These are phyloP conservation scores for Fusarium liriodendri DNA, from an alignment of 2,329 filamentous ascomycete species.

Conservation along the genomic window DNA sequence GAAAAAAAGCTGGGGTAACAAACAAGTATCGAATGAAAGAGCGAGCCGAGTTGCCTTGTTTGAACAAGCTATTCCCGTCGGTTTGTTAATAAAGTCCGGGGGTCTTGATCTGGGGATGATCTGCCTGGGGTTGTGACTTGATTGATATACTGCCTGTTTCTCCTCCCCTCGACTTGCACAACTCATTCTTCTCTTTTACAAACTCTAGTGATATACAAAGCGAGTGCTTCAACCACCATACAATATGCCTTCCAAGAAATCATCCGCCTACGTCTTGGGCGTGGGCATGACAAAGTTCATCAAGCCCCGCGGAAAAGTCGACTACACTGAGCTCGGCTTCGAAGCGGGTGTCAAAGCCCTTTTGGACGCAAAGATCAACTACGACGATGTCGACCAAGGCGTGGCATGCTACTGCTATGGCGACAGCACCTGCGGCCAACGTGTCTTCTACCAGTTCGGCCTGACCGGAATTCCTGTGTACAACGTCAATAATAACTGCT, in stretches of 20 bases:
- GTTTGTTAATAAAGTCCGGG: constrained; percentile 6
- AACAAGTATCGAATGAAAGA: not conserved
- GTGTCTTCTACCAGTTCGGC: constrained; percentile 98
- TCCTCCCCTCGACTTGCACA: not conserved
- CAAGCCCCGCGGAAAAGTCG: constrained; percentile 92
- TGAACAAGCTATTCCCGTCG: not conserved
- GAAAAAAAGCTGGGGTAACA: constrained; percentile 27
- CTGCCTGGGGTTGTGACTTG: not conserved
- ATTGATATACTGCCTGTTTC: not conserved
- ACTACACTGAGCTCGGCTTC: constrained; percentile 94
- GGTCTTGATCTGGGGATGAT: not conserved
- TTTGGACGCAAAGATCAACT: constrained; percentile 88
- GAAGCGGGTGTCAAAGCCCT: constrained; percentile 92
- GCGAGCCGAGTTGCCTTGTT: constrained; percentile 10
- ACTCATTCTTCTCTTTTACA: not conserved
- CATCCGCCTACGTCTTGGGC: constrained; percentile 85
- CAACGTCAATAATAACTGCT: constrained; percentile 99
- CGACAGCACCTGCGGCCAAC: constrained; percentile 93
- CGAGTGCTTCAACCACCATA: constrained; percentile 18
- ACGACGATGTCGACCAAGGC: constrained; percentile 95
- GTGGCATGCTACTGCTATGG: constrained; percentile 99
- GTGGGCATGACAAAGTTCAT: constrained; percentile 99
- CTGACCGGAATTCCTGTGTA: constrained; percentile 97
- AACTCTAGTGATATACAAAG: constrained; percentile 8
- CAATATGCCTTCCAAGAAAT: constrained; percentile 62